These are phyloP conservation scores for Russula compacta DNA, from an alignment of 768 basidiomycete species.

Conservation along the genomic window DNA sequence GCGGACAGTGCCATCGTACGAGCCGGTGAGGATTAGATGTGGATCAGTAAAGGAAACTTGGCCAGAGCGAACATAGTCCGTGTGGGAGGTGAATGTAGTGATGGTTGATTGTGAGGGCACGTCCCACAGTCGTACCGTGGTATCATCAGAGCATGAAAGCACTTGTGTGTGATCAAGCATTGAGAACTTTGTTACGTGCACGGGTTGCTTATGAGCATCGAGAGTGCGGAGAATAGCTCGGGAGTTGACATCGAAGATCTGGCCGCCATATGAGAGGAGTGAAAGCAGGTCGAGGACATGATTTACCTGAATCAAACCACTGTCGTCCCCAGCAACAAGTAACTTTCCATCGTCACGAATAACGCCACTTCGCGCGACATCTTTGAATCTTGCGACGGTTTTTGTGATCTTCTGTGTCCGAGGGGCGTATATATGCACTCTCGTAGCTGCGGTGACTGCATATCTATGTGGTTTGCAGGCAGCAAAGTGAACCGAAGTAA, in stretches of 20 bases:
- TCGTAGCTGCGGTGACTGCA: conserved; percentile 89
- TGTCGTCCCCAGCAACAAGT: conserved; percentile 91
- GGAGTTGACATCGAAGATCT: conserved; percentile 88
- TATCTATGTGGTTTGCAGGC: conserved; percentile 83
- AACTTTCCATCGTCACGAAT: conserved; percentile 93
- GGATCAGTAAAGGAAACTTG: conserved; percentile 78
- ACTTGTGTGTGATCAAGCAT: conserved; percentile 70
- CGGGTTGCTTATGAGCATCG: conserved; percentile 91
- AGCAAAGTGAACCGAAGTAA: conserved; percentile 91
- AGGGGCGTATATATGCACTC: conserved; percentile 93
- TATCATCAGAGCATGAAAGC: conserved; percentile 94
- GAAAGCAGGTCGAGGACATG: background rate
- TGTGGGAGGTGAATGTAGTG: conserved; percentile 74
- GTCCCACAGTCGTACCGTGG: conserved; percentile 90
- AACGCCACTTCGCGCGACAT: conserved; percentile 81
- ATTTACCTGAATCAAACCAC: conserved; percentile 69
- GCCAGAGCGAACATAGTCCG: conserved; percentile 94
- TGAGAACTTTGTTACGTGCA: conserved; percentile 92
- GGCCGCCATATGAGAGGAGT: background rate
- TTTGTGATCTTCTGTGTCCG: conserved; percentile 95
- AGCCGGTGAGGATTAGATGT: conserved; percentile 80
- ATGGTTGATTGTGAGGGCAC: conserved; percentile 79
- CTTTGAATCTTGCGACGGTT: conserved; percentile 95
- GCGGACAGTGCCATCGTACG: conserved; percentile 87
- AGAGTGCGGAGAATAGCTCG: conserved; percentile 89